A percentile compares a stretch with the other conserved stretches of the same genome.
These are phyloP conservation scores for Prunus campanulata DNA, from an alignment of 306 rosid genomes.

Conservation along the genomic window DNA sequence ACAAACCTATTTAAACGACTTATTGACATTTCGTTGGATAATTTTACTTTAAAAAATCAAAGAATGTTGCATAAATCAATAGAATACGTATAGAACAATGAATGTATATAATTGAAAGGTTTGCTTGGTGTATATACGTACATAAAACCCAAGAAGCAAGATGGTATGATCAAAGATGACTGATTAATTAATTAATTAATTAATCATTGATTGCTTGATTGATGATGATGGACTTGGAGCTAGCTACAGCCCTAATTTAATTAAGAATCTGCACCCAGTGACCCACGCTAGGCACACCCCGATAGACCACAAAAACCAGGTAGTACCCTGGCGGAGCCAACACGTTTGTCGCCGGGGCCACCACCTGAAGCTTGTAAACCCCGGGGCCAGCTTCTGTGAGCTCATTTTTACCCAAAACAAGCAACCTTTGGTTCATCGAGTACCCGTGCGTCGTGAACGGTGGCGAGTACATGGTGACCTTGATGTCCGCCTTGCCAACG, in stretches of 20 bases:
- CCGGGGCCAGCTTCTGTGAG: background rate
- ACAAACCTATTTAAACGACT: no score
- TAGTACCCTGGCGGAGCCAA: constrained; percentile 81
- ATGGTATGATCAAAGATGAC: background rate
- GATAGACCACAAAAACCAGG: constrained; percentile 62
- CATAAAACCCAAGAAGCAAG: no score
- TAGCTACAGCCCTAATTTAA: background rate
- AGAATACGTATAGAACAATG: no score
- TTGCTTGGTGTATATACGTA: background rate
- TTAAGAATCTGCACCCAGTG: constrained; percentile 54
- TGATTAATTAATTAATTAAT: background rate
- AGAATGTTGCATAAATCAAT: no score
- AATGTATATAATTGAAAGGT: background rate
- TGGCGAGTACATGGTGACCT: constrained; percentile 60
- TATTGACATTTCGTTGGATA: no score
- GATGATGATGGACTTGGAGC: background rate
- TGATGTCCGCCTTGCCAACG: constrained; percentile 24
- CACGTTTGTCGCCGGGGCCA: constrained; percentile 43
- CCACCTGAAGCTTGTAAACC: background rate
- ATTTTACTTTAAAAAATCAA: no score
- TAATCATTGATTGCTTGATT: background rate
- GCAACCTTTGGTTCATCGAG: constrained; percentile 71
- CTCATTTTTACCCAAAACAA: constrained; percentile 26
- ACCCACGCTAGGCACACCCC: constrained; percentile 68
- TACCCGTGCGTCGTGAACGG: constrained; percentile 92